phyloP scores from a whole-genome alignment of 306 rosid species.

The Crotalaria pallida region DNA sequence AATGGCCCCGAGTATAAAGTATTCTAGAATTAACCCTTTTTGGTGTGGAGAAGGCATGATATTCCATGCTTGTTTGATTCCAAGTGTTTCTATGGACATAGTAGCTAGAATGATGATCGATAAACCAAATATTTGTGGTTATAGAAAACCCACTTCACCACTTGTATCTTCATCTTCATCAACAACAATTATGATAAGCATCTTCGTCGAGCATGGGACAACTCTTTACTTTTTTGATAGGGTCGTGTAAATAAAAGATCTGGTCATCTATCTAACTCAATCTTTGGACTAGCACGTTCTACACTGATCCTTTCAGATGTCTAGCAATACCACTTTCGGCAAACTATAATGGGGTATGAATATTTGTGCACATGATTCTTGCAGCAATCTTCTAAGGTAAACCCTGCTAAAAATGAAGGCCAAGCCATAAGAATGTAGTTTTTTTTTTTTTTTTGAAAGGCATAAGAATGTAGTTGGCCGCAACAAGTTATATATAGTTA shows the following conservation, averaged over 20 bases:
- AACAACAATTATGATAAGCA: conserved; percentile 37
- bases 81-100: conserved; percentile 9
- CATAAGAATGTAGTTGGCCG: too few species aligned
- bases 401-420: neutral
- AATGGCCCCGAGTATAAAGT: conserved; percentile 20
- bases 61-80: conserved; percentile 16
- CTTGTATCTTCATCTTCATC: neutral
- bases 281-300: conserved; percentile 18
- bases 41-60: conserved; percentile 24
- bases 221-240: conserved; percentile 11
- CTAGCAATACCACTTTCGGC: conserved; percentile 37
- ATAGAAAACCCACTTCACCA: conserved; percentile 19
- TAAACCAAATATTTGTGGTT: neutral
- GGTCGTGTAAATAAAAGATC: conserved; percentile 17
- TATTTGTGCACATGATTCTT: neutral
- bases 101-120: too few species aligned
- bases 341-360: neutral
- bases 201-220: conserved; percentile 13
- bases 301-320: conserved; percentile 9
- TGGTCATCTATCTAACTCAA: too few species aligned
- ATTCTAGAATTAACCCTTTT: conserved; percentile 36
- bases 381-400: neutral
- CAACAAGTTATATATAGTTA: too few species aligned
- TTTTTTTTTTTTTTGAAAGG: too few species aligned
- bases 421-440: neutral